Conservation (phyloP, 306 rosid species). For the Dalbergia oliveri region DNA sequence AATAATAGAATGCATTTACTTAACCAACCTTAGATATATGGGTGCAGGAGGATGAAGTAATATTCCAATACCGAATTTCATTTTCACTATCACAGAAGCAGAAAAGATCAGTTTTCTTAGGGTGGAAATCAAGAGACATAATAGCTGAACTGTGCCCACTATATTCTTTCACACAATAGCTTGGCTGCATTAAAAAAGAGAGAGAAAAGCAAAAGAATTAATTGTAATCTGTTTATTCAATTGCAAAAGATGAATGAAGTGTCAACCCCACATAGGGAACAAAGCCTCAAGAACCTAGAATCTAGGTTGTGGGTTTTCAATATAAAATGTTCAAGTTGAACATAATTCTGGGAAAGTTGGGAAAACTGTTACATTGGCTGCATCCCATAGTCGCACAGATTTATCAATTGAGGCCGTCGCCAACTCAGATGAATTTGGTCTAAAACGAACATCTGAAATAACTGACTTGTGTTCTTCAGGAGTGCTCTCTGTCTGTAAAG, state of each 20-base stretch:
- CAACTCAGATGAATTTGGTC: constrained; percentile 68
- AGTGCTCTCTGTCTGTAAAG: constrained; percentile 51
- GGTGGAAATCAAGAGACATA: constrained; percentile 69
- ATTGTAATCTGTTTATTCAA: constrained; percentile 20
- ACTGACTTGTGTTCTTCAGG: constrained; percentile 58
- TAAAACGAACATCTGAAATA: constrained; percentile 65
- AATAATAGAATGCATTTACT: constrained; percentile 15
- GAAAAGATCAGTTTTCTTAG: constrained; percentile 64
- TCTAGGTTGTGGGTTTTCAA: constrained; percentile 29
- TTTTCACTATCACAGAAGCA: constrained; percentile 59
- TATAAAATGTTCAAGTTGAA: neutral
- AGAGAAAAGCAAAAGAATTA: constrained; percentile 11
- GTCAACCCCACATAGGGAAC: constrained; percentile 2
- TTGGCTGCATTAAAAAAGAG: constrained; percentile 53
- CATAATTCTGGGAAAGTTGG: constrained; percentile 29
- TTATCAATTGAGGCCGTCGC: constrained; percentile 61
- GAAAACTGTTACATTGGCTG: constrained; percentile 54
- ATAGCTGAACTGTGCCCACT: constrained; percentile 55
- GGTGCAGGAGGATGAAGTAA: constrained; percentile 49
- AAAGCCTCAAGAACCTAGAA: constrained; percentile 25
- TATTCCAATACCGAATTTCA: constrained; percentile 61
- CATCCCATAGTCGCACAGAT: constrained; percentile 70
- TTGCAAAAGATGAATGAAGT: constrained; percentile 18
- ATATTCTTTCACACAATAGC: constrained; percentile 55
- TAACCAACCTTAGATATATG: constrained; percentile 55